Evolutionary conservation across 75 land plant genomes (phyloP).

Genomic region (Picea sitchensis): DNA sequence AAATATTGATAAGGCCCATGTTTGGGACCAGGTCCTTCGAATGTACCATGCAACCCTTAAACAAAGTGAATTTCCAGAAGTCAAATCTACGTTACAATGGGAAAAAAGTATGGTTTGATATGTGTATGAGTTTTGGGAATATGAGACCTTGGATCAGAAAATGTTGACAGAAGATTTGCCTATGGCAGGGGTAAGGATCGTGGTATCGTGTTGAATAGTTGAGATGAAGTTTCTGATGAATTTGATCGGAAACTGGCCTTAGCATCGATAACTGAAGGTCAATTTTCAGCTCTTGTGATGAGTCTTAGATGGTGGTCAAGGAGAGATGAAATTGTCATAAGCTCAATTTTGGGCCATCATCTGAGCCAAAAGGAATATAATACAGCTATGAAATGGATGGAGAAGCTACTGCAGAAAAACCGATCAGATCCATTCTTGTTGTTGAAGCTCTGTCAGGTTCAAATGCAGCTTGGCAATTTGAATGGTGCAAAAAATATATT

Average conservation of each 20-base stretch:
- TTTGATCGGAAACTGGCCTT: conserved; percentile 4
- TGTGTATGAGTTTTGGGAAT: too few species aligned
- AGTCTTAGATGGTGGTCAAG: conserved; percentile 39
- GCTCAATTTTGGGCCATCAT: conserved; percentile 56
- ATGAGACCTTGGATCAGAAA: background rate
- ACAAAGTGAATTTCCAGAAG: too few species aligned
- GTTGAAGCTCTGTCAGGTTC: conserved; percentile 78
- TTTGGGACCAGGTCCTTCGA: too few species aligned
- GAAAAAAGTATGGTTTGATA: too few species aligned
- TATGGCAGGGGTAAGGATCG: conserved; percentile 5
- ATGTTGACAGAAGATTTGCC: background rate
- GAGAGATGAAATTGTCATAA: conserved; percentile 54
- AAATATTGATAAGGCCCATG: too few species aligned
- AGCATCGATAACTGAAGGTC: background rate
- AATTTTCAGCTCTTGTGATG: conserved; percentile 1
- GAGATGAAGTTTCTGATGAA: conserved; percentile 29
- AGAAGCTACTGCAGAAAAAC: conserved; percentile 26
- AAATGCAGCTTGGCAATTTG: conserved; percentile 87
- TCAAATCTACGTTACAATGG: too few species aligned
- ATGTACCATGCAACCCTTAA: too few species aligned
- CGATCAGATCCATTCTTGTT: conserved; percentile 52
- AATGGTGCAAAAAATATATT: conserved; percentile 57
- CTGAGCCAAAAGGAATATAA: conserved; percentile 59
- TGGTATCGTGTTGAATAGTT: background rate
- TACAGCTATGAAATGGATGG: conserved; percentile 58